Percentiles rank a stretch among this genome's conserved stretches.
Conservation (phyloP, 2,329 filamentous ascomycete species). For the Monilinia vaccinii-corymbosi region DNA sequence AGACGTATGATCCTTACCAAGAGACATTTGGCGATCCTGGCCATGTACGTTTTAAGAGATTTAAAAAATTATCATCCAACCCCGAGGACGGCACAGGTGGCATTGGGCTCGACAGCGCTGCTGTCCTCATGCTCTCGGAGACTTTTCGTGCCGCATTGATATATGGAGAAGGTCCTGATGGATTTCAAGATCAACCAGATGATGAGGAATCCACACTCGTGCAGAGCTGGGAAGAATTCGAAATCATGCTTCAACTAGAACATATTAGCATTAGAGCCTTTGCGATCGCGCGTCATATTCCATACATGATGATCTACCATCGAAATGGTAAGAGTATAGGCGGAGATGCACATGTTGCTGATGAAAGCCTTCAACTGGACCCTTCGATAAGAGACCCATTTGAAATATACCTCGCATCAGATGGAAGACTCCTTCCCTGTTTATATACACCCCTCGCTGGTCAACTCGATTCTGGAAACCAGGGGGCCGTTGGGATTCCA, state of each 20-base stretch:
- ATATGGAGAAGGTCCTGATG: background rate
- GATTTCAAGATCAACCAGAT: background rate
- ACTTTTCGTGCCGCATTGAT: background rate
- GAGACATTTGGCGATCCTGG: background rate
- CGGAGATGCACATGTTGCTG: background rate
- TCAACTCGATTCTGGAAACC: background rate
- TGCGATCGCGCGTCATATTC: conserved; percentile 3
- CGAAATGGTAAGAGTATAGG: background rate
- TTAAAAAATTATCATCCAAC: background rate
- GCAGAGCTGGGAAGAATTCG: background rate
- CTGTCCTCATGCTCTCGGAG: background rate
- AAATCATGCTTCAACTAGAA: background rate
- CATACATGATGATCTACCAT: background rate
- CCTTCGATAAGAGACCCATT: conserved; percentile 1
- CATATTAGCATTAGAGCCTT: background rate
- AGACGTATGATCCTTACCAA: background rate
- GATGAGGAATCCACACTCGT: background rate
- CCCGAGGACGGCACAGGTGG: background rate
- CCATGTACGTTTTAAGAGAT: background rate
- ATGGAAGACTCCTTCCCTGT: background rate
- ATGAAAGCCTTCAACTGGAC: background rate
- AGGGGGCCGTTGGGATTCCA: background rate
- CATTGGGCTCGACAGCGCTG: background rate
- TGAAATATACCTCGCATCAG: background rate
- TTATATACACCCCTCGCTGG: background rate